These are phyloP conservation scores for Camelina neglecta DNA, from an alignment of 345 rosid species.

Conservation along the genomic window DNA sequence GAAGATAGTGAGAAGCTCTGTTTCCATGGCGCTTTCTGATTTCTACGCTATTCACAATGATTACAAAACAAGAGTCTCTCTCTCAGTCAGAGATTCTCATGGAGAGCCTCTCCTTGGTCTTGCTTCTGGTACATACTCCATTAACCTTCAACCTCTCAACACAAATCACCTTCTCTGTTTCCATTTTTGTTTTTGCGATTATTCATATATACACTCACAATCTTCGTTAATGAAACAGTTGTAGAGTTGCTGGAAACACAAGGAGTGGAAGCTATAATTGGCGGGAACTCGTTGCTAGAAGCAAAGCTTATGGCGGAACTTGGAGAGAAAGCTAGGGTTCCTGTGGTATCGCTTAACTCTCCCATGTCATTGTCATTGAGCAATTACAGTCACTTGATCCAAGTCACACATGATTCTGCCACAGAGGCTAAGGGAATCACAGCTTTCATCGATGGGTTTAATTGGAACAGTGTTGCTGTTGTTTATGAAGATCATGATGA, in stretches of 20 bases:
- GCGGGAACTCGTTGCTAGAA: conserved; percentile 31
- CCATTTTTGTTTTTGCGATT: background rate
- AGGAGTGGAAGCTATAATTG: conserved; percentile 26
- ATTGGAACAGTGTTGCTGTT: conserved; percentile 44
- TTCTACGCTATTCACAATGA: conserved; percentile 25
- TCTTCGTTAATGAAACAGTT: conserved; percentile 25
- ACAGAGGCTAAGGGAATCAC: conserved; percentile 37
- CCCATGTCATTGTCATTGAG: conserved; percentile 2
- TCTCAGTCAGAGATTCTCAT: conserved; percentile 29
- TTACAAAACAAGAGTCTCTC: conserved; percentile 32
- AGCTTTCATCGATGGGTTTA: conserved; percentile 35
- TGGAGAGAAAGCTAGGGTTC: conserved; percentile 44
- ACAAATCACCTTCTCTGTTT: background rate
- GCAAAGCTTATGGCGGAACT: conserved; percentile 39
- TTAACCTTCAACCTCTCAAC: background rate
- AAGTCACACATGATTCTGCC: conserved; percentile 33
- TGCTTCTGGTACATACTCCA: conserved; percentile 25
- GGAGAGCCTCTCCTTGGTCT: conserved; percentile 42
- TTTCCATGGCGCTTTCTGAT: conserved; percentile 41
- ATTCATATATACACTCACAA: background rate
- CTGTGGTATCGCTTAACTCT: conserved; percentile 40
- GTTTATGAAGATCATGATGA: conserved; percentile 40
- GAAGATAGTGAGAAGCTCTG: conserved; percentile 27
- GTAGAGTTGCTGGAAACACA: conserved; percentile 21
- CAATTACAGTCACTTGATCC: conserved; percentile 39